Conservation (phyloP, 1,284 basidiomycete species). For the Ustilago trichophora region DNA sequence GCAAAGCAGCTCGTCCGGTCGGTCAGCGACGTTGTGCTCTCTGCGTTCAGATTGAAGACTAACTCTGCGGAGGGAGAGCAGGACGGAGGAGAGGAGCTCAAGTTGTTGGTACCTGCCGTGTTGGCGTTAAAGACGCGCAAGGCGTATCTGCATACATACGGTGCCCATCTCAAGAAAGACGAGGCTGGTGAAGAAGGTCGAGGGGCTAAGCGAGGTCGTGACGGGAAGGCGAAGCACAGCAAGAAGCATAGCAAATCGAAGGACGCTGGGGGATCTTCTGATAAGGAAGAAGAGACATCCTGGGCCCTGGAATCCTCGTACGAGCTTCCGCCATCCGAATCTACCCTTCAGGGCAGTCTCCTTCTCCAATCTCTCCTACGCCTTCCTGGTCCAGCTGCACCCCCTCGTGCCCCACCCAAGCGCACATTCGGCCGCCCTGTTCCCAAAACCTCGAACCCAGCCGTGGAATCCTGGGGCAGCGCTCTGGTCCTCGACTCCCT, state of each 20-base stretch:
- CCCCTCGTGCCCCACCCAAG: slow-evolving; percentile 26
- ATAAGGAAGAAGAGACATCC: slow-evolving; percentile 10
- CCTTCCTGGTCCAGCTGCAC: slow-evolving; percentile 36
- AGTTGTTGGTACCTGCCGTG: slow-evolving; percentile 35
- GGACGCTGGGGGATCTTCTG: slow-evolving; percentile 2
- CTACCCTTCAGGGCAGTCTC: slow-evolving; percentile 57
- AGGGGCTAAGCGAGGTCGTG: slow-evolving; percentile 16
- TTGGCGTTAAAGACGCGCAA: slow-evolving; percentile 43
- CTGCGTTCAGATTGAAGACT: slow-evolving; percentile 19
- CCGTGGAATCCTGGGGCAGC: slow-evolving; percentile 10
- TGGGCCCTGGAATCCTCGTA: slow-evolving; percentile 28
- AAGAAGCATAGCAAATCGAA: slow-evolving; percentile 14
- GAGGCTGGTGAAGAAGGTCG: slow-evolving; percentile 5
- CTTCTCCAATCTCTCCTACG: slow-evolving; percentile 54
- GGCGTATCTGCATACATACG: slow-evolving; percentile 38
- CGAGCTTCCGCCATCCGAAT: slow-evolving; percentile 9
- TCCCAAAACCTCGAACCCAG: neutral
- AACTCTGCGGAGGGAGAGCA: slow-evolving; percentile 7
- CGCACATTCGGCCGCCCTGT: slow-evolving; percentile 21
- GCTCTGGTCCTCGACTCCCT: slow-evolving; percentile 44
- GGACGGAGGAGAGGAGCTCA: slow-evolving; percentile 8
- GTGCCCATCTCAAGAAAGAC: slow-evolving; percentile 10
- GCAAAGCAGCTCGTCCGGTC: slow-evolving; percentile 19
- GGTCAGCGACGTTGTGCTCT: slow-evolving; percentile 20
- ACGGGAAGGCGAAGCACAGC: slow-evolving; percentile 21